A percentile compares a stretch with the other conserved stretches of the same genome.
Conservation (phyloP, 495 filamentous ascomycete genomes). For the Neurospora sp. region DNA sequence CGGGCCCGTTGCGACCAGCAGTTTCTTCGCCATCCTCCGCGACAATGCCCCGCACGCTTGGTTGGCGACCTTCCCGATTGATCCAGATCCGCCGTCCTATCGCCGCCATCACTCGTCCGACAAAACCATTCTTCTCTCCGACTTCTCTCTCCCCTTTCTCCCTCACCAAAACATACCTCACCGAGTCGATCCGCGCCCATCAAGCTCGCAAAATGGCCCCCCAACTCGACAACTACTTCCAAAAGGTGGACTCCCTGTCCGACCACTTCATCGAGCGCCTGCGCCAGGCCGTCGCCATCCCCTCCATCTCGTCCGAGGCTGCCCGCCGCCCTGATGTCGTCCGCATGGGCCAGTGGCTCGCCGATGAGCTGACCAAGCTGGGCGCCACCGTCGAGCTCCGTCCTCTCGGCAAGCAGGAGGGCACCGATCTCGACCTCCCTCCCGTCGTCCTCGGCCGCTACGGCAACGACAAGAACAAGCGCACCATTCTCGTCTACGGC, state of each 20-base stretch:
- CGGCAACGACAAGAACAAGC: conserved; percentile 81
- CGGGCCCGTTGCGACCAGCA: not conserved
- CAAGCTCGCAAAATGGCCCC: conserved; percentile 68
- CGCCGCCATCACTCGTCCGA: not conserved
- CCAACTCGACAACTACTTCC: conserved; percentile 72
- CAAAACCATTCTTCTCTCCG: not conserved
- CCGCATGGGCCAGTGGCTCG: conserved; percentile 91
- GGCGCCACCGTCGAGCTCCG: conserved; percentile 81
- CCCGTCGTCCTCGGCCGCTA: conserved; percentile 88
- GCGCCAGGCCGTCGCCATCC: conserved; percentile 86
- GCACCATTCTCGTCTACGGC: conserved; percentile 91
- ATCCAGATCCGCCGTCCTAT: not conserved
- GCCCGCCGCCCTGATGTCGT: conserved; percentile 81
- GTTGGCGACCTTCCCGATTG: conserved; percentile 24
- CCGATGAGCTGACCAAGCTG: conserved; percentile 65
- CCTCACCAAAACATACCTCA: conserved; percentile 29
- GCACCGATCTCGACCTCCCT: conserved; percentile 81
- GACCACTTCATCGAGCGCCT: conserved; percentile 87
- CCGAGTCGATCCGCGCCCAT: conserved; percentile 35
- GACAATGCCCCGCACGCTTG: conserved; percentile 30
- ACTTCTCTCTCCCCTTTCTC: not conserved
- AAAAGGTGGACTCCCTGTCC: conserved; percentile 76
- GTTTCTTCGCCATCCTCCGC: not conserved
- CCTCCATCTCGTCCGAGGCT: conserved; percentile 87
- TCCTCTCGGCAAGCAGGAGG: conserved; percentile 79